Evolutionary conservation across 768 basidiomycete genomes (phyloP), one percentile per base, ranked within the genome.

Genomic region (Mrakia hoshinonis): DNA sequence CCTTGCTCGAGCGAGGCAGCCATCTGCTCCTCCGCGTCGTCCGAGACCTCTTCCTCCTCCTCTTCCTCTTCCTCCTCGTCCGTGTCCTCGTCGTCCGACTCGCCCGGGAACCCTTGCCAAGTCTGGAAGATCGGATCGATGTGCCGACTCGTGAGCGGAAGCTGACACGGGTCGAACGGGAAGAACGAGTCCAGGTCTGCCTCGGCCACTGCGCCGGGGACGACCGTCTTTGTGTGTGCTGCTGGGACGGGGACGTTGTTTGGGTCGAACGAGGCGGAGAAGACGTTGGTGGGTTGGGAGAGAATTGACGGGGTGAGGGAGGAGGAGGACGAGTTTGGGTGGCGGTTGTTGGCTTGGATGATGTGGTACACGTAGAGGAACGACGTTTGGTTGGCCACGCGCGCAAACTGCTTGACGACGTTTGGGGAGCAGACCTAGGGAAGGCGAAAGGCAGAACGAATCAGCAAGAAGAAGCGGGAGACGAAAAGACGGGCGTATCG

Each of bases 111-210:
- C 39, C 86, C 62, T 46, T 73, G 67, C 95, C 95, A 99, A 73
- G 94, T 91, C 55, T 93, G 83, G 76, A 97, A 99, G 34, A 96
- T 85, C 11, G 82, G 83, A 67, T 91, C 87, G 68, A 99, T 89
- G 76, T 87, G 96, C 26, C 80, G 79, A 38, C 84, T 82, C 47
- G 91, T 92, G 70, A 86, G 84, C 0, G 91, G 89, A 5, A 99
- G 86, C 72, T 87, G 89, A 82, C 92, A 98, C 2, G 96, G 96
- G 79, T 99, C 96, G 78, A 99, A 99, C 0, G 96, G 96, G 83
- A 99, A 99, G 82, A 97, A 98, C 13, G 88, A 87, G 77, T 92
- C 92, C 68, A 98, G 83, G 72, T 94, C 92, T 11, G 85, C 82
- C 64, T 85, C 85, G 61, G 80, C 80, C 63, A 58, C 47, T 10